phyloP scores from a whole-genome alignment of 768 basidiomycete genomes.

The Macrolepiota dolichaula region DNA sequence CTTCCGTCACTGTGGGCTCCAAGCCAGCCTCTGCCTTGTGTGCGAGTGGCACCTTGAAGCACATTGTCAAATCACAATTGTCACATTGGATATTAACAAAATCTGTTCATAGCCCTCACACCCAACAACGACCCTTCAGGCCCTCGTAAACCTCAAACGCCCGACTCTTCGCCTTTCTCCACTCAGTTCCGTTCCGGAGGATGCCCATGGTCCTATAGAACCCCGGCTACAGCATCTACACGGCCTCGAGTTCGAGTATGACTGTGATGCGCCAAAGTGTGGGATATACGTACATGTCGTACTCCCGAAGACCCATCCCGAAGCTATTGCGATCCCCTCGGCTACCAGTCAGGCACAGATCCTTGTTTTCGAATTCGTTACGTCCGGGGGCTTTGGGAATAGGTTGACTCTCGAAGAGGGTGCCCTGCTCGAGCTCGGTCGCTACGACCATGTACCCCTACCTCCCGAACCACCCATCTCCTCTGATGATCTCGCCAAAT shows the following conservation, averaged over 20 bases:
- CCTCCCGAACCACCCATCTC: constrained; percentile 9
- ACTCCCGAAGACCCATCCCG: constrained; percentile 61
- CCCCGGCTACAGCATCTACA: constrained; percentile 59
- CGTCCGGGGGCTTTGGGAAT: constrained; percentile 83
- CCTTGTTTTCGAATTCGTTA: constrained; percentile 59
- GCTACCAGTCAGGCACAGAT: constrained; percentile 37
- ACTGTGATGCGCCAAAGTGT: constrained; percentile 86
- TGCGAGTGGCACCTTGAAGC: neutral
- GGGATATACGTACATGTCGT: constrained; percentile 76
- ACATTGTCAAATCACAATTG: neutral
- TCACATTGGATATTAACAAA: neutral
- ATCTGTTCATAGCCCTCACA: constrained; percentile 55
- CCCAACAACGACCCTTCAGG: constrained; percentile 91
- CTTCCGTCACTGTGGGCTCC: neutral
- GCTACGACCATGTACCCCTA: constrained; percentile 50
- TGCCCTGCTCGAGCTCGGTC: constrained; percentile 74
- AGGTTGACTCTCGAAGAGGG: constrained; percentile 72
- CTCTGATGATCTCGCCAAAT: constrained; percentile 17
- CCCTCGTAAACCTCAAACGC: constrained; percentile 90
- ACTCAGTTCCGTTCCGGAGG: constrained; percentile 45
- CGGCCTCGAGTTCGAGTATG: constrained; percentile 87
- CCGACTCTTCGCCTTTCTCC: constrained; percentile 81
- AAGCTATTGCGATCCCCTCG: constrained; percentile 36
- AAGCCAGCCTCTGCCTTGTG: neutral
- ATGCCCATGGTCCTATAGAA: constrained; percentile 31